Evolutionary conservation across 768 basidiomycete species (phyloP).

Genomic region (Auriscalpium orientale): DNA sequence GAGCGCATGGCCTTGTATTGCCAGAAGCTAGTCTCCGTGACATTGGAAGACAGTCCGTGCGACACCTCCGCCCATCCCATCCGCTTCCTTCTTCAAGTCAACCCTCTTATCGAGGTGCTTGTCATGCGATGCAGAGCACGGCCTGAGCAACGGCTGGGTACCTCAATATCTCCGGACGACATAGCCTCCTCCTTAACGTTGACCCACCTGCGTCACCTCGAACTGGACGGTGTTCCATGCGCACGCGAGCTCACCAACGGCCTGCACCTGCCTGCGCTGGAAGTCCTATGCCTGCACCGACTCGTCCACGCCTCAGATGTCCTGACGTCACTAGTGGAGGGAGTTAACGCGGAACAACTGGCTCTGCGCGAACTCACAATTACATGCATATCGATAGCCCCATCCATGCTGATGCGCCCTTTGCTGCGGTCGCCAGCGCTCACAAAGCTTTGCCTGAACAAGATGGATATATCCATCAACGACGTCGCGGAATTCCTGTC

Average conservation of each 20-base stretch:
- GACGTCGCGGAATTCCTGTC: conserved; percentile 1
- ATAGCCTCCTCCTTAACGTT: background rate
- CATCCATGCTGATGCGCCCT: too few relatives aligned
- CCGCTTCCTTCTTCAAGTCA: conserved; percentile 15
- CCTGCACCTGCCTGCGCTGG: background rate
- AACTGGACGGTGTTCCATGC: background rate
- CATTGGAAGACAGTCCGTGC: background rate
- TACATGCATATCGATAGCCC: too few relatives aligned
- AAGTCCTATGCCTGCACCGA: conserved; percentile 1
- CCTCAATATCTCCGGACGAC: too few relatives aligned
- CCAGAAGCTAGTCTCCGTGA: background rate
- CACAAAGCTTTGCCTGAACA: too few relatives aligned
- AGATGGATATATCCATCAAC: background rate
- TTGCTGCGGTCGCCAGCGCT: too few relatives aligned
- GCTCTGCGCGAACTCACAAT: too few relatives aligned
- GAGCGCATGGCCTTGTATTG: conserved; percentile 7
- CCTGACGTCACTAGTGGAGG: background rate
- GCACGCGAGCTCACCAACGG: background rate
- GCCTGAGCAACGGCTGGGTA: background rate
- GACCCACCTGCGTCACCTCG: conserved; percentile 8
- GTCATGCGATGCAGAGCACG: background rate
- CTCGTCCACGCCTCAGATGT: background rate
- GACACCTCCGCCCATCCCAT: background rate
- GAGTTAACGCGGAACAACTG: conserved; percentile 1
- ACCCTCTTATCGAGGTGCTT: conserved; percentile 16